Conservation (phyloP, 2,329 filamentous ascomycete species). For the Cladosporium sp. region DNA sequence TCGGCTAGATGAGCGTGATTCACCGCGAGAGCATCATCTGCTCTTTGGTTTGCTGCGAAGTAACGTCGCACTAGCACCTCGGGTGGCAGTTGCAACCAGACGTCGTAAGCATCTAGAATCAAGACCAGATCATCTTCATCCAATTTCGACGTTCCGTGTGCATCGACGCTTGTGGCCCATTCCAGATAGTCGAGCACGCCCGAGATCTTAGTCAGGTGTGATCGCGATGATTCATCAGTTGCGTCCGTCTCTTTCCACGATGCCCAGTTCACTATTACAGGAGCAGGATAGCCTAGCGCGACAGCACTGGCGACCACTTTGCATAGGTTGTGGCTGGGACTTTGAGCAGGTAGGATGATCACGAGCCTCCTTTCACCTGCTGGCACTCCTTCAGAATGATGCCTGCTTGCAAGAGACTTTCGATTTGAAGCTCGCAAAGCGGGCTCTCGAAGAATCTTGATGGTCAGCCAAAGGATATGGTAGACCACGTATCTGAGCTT, state of each 20-base stretch:
- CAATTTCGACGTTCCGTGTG: not conserved
- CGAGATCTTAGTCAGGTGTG: constrained; percentile 19
- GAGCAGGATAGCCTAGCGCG: constrained; percentile 18
- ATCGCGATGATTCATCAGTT: not conserved
- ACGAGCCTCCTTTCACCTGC: constrained; percentile 16
- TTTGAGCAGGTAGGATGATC: constrained; percentile 17
- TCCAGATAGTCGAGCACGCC: constrained; percentile 18
- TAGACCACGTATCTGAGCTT: not conserved
- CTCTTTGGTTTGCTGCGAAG: not conserved
- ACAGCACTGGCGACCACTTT: constrained; percentile 16
- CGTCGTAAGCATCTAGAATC: constrained; percentile 60
- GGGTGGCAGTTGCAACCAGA: constrained; percentile 8
- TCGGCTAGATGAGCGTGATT: not conserved
- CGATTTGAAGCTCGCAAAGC: not conserved
- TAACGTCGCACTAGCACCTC: not conserved
- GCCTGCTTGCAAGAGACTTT: not conserved
- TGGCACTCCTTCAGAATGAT: not conserved
- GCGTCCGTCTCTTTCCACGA: not conserved
- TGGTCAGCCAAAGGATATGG: not conserved
- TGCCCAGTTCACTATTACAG: constrained; percentile 19
- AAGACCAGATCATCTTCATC: constrained; percentile 58
- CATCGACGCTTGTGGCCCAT: constrained; percentile 8
- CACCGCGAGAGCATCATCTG: not conserved
- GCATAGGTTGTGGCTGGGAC: constrained; percentile 18
- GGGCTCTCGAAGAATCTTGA: not conserved